Evolutionary conservation across 306 rosid species (phyloP).

Genomic region (Macrotyloma uniflorum): DNA sequence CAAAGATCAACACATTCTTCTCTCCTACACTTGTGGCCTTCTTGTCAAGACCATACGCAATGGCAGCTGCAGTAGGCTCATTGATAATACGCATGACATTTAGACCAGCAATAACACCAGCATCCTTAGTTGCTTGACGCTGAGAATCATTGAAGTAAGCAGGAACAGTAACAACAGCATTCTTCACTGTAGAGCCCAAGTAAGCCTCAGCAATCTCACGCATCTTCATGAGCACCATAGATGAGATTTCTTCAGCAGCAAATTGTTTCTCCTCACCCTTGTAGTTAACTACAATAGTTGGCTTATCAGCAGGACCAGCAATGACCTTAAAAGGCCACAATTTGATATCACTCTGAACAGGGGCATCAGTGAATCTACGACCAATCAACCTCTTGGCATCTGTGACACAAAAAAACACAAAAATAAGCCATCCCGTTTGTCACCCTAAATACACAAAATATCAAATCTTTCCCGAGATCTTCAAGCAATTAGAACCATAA

Average conservation of each 20-base stretch:
- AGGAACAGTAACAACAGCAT: constrained; percentile 8
- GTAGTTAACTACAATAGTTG: constrained; percentile 3
- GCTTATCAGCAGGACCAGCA: not conserved
- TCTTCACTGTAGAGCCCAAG: not conserved
- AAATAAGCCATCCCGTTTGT: not conserved
- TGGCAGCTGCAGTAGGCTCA: constrained; percentile 17
- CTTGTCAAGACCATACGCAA: constrained; percentile 13
- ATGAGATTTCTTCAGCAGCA: not conserved
- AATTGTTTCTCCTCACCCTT: constrained; percentile 11
- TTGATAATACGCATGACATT: constrained; percentile 17
- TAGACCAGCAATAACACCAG: constrained; percentile 21
- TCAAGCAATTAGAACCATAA: not conserved
- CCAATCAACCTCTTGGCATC: constrained; percentile 21
- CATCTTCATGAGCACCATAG: constrained; percentile 7
- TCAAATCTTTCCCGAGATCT: not conserved
- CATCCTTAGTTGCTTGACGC: constrained; percentile 21
- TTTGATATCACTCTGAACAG: constrained; percentile 15
- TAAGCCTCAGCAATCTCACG: constrained; percentile 21
- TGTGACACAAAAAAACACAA: not conserved
- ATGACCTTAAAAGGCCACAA: constrained; percentile 16
- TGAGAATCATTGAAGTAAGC: constrained; percentile 15
- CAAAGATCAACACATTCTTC: constrained; percentile 17
- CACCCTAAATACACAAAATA: not conserved
- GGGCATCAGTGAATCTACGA: constrained; percentile 9
- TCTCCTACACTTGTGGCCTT: not conserved